These are phyloP conservation scores for Mrakia gelida DNA, from an alignment of 768 basidiomycete genomes.

Conservation along the genomic window DNA sequence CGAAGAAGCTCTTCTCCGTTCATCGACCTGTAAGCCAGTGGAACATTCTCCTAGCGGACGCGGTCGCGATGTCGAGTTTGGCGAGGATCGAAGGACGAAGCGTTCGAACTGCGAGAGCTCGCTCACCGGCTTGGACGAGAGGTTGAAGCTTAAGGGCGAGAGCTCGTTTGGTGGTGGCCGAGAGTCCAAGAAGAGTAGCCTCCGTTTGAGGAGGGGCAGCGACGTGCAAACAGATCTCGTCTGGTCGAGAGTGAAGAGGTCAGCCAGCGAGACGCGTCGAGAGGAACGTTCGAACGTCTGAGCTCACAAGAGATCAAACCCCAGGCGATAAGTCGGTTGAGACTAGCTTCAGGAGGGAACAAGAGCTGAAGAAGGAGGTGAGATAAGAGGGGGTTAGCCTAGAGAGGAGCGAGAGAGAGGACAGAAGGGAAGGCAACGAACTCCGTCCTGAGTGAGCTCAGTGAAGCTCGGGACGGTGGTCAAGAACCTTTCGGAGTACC, in stretches of 20 bases:
- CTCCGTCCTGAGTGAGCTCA: neutral
- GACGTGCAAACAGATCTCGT: constrained; percentile 8
- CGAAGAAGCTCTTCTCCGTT: neutral
- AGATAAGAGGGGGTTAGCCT: neutral
- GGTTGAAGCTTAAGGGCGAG: neutral
- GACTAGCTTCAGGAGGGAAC: neutral
- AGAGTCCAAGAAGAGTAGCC: neutral
- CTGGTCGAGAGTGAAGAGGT: neutral
- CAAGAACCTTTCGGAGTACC: neutral
- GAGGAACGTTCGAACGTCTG: neutral
- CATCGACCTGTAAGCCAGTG: neutral
- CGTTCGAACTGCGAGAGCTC: neutral
- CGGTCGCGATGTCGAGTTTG: neutral
- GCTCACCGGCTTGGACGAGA: neutral
- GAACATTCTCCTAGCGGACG: neutral
- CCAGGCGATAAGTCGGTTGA: neutral
- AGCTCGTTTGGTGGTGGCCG: neutral
- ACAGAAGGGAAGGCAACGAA: neutral
- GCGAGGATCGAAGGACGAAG: neutral
- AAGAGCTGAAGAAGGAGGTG: neutral
- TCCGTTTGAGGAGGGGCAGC: neutral
- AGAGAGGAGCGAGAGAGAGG: neutral
- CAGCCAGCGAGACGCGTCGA: neutral
- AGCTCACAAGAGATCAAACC: neutral
- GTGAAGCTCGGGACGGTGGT: neutral